Base-by-base conservation (phyloP, 768 basidiomycete genomes). In the Collybia sordida region DNA sequence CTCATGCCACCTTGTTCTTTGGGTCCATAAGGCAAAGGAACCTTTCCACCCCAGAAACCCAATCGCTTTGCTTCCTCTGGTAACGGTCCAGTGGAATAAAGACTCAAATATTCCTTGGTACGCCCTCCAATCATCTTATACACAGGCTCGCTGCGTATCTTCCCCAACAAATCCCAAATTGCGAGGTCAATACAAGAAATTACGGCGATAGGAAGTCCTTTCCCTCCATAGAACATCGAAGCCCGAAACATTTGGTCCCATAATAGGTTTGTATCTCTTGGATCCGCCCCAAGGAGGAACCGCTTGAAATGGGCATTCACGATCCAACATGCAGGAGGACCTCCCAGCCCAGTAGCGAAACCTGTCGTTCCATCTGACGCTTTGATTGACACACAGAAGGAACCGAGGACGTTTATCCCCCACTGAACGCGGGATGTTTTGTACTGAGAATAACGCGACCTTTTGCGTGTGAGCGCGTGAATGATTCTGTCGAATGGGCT, bases 51-150 rank as follows among this genome's bases (percentile, higher is more conserved):
- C 60, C 62, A 64, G 52, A 66, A 66, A 0, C 65, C 65, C 44
- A 63, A 55, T 18, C 46, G 47, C 42, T 63, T 60, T 4, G 65
- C 59, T 24, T 61, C 65, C 1, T 45, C 57, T 15, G 65, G 62
- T 22, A 57, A 49, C 7, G 61, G 61, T 14, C 65, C 65, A 2
- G 65, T 66, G 45, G 60, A 66, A 48, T 66, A 66, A 12, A 64
- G 59, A 8, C 49, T 56, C 34, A 66, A 51, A 46, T 60, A 55
- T 18, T 66, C 65, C 48, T 66, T 64, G 12, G 61, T 64, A 12
- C 54, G 42, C n/a, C 65, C 65, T 19, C 65, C 65, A 41, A 66
- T 66, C 58, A 66, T 59, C 57, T 66, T 62, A 48, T 66, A 66
- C 27, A 66, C 62, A 6, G 65, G 65, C 50, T 66, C 65, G 6